phyloP scores from a whole-genome alignment of 2,329 filamentous ascomycete genomes.

The Corynespora cassiicola region DNA sequence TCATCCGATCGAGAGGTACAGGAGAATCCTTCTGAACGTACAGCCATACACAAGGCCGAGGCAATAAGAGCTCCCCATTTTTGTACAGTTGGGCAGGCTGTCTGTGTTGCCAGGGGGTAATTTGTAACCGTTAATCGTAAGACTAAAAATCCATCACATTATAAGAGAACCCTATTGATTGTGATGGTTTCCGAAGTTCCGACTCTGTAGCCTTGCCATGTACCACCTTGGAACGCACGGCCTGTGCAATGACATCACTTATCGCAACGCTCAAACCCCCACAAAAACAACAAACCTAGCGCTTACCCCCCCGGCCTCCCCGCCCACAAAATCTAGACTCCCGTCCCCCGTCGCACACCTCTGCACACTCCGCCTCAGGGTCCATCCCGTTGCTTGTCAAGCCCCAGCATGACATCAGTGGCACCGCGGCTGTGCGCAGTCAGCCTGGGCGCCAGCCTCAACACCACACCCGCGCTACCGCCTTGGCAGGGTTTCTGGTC shows the following conservation, averaged over 20 bases:
- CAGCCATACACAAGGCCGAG: constrained; percentile 1
- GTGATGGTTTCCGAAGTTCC: too few relatives aligned
- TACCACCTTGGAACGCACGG: too few relatives aligned
- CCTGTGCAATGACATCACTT: background rate
- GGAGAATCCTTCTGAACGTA: constrained; percentile 13
- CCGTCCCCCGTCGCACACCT: background rate
- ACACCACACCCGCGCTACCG: background rate
- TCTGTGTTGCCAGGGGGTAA: too few relatives aligned
- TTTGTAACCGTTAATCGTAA: too few relatives aligned
- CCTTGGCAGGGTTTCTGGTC: background rate
- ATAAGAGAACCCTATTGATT: too few relatives aligned
- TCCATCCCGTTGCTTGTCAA: background rate
- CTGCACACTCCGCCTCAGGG: background rate
- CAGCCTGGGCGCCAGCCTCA: background rate
- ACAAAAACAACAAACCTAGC: too few relatives aligned
- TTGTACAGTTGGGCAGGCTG: too few relatives aligned
- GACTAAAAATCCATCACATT: too few relatives aligned
- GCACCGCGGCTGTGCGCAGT: background rate
- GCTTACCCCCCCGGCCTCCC: too few relatives aligned
- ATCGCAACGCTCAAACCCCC: background rate
- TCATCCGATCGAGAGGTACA: constrained; percentile 18
- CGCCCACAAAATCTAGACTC: constrained; percentile 1
- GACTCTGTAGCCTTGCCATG: too few relatives aligned
- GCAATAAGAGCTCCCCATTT: background rate
- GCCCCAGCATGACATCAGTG: constrained; percentile 1